Evolutionary conservation across 257 asterid genomes (phyloP).

Genomic region (Solanum paucissectum): DNA sequence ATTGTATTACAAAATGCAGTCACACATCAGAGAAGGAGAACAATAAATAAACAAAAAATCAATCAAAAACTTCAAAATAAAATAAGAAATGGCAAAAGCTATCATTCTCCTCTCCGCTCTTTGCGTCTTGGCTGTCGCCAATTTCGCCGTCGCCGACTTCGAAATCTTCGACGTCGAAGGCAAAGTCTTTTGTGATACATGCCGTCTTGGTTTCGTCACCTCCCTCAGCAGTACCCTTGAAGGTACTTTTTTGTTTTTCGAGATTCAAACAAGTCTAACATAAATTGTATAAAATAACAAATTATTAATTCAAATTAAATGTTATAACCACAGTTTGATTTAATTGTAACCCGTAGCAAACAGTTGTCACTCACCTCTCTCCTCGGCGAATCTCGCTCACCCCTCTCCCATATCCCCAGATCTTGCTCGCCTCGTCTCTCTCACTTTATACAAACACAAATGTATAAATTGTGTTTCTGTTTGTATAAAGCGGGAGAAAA

Average conservation of each 20-base stretch:
- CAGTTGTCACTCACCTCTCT: no score
- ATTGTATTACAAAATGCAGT: neutral
- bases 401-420: no score
- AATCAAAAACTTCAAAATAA: neutral
- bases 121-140: constrained; percentile 13
- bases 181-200: constrained; percentile 30
- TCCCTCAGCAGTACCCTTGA: constrained; percentile 1
- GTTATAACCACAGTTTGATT: no score
- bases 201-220: constrained; percentile 25
- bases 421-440: no score
- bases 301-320: no score
- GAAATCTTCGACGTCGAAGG: constrained; percentile 11
- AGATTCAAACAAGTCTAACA: no score
- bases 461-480: no score
- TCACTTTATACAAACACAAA: no score
- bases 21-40: constrained; percentile 1
- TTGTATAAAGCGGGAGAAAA: no score
- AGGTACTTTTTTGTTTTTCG: neutral
- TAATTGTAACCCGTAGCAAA: no score
- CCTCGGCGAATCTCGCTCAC: no score
- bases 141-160: neutral
- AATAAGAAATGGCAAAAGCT: constrained; percentile 19
- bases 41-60: neutral
- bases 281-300: no score
- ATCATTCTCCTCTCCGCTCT: constrained; percentile 11